Conservation (phyloP, 1,139 yeast species). For the Candida mesenterica region DNA sequence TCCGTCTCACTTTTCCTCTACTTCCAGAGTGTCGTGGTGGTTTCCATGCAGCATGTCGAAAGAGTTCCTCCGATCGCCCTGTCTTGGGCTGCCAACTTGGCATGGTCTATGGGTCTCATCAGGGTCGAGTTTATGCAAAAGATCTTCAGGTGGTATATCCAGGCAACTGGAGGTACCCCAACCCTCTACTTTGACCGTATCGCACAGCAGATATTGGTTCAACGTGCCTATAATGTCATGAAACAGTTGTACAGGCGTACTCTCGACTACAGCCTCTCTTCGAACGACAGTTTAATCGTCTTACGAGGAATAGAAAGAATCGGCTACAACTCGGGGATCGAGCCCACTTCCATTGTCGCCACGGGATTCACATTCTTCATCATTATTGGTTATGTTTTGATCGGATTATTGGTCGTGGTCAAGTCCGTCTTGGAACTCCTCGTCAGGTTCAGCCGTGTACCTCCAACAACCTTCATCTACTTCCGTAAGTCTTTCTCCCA, state of each 20-base stretch:
- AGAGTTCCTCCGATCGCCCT: conserved; percentile 76
- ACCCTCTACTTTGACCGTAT: conserved; percentile 56
- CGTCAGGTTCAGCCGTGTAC: conserved; percentile 42
- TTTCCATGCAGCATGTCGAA: conserved; percentile 70
- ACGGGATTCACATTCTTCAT: conserved; percentile 78
- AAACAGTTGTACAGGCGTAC: conserved; percentile 23
- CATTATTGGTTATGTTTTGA: conserved; percentile 56
- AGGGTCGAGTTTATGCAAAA: conserved; percentile 68
- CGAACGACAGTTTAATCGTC: conserved; percentile 53
- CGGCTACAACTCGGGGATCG: conserved; percentile 65
- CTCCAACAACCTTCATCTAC: conserved; percentile 44
- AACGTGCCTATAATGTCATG: conserved; percentile 48
- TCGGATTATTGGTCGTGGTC: conserved; percentile 47
- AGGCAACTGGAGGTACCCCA: conserved; percentile 76
- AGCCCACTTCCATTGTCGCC: conserved; percentile 68
- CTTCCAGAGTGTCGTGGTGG: conserved; percentile 74
- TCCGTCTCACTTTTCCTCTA: conserved; percentile 71
- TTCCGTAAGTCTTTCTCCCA: conserved; percentile 54
- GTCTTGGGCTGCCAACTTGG: conserved; percentile 78
- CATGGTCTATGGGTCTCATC: conserved; percentile 85
- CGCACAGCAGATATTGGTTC: conserved; percentile 62
- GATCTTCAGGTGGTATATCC: conserved; percentile 78
- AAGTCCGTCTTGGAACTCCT: conserved; percentile 52
- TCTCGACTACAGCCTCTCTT: conserved; percentile 31
- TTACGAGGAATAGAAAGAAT: conserved; percentile 75